A percentile compares a stretch with the other conserved stretches of the same genome.
phyloP scores from a whole-genome alignment of 2,329 filamentous ascomycete genomes.

The Eutypella sp. region DNA sequence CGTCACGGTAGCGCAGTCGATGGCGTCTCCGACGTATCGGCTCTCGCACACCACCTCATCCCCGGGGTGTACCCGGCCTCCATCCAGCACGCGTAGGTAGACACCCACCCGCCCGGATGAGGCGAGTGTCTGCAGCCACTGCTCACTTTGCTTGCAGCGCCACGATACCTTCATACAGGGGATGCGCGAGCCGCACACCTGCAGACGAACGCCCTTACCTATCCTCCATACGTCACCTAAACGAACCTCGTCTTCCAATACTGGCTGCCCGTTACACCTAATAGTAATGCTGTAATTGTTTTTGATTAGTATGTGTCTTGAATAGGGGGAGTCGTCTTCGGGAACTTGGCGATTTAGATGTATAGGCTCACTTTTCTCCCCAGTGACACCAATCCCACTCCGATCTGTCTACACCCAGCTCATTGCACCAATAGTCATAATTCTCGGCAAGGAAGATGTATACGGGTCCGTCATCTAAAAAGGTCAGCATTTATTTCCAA shows the following conservation, averaged over 20 bases:
- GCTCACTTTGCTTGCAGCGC: conserved; percentile 19
- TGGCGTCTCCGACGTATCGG: conserved; percentile 8
- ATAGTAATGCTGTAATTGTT: conserved; percentile 11
- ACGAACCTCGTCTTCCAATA: conserved; percentile 15
- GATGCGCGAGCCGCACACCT: conserved; percentile 18
- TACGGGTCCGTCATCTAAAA: conserved; percentile 18
- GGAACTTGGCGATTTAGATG: background rate
- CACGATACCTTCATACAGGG: conserved; percentile 20
- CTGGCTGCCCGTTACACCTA: conserved; percentile 6
- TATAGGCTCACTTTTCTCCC: conserved; percentile 14
- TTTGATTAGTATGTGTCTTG: background rate
- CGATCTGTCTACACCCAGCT: conserved; percentile 13
- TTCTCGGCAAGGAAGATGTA: conserved; percentile 20
- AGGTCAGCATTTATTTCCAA: background rate
- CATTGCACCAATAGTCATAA: conserved; percentile 20
- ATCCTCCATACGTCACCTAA: conserved; percentile 19
- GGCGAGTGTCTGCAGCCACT: conserved; percentile 17
- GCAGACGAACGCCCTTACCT: conserved; percentile 13
- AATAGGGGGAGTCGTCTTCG: background rate
- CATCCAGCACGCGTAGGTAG: conserved; percentile 15
- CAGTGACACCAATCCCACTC: conserved; percentile 21
- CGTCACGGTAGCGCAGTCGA: conserved; percentile 14
- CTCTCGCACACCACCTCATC: conserved; percentile 13
- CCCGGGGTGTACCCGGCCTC: conserved; percentile 15
- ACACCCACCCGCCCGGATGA: conserved; percentile 15